Percentiles rank a stretch among this genome's conserved stretches.
phyloP scores from a whole-genome alignment of 495 filamentous ascomycete species.

The Terfezia claveryi region DNA sequence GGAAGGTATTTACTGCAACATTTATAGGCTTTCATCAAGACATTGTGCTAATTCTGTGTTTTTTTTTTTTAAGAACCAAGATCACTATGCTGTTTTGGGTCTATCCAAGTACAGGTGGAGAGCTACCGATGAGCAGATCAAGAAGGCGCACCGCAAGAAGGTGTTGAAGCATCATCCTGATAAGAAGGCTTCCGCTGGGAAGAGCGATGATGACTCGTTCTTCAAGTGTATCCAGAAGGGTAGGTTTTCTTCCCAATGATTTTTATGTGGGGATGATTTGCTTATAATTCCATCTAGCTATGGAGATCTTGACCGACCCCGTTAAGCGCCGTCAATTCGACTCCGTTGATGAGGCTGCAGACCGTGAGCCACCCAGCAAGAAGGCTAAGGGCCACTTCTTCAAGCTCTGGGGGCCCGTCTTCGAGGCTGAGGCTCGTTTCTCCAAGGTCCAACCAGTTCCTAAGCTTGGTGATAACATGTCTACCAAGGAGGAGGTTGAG shows the following conservation, averaged over 20 bases:
- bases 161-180: slow-evolving; percentile 95
- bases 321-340: slow-evolving; percentile 88
- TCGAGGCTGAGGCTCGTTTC: slow-evolving; percentile 81
- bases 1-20: slow-evolving; percentile 49
- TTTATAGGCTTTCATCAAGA: neutral
- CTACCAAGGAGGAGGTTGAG: slow-evolving; percentile 70
- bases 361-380: slow-evolving; percentile 77
- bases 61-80: slow-evolving; percentile 46
- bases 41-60: slow-evolving; percentile 14
- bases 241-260: neutral
- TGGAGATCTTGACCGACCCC: slow-evolving; percentile 78
- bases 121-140: slow-evolving; percentile 94
- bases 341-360: slow-evolving; percentile 80
- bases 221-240: slow-evolving; percentile 99
- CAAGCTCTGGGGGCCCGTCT: slow-evolving; percentile 74
- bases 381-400: slow-evolving; percentile 83
- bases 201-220: slow-evolving; percentile 84
- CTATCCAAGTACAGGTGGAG: slow-evolving; percentile 73
- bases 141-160: slow-evolving; percentile 96
- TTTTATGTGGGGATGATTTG: neutral
- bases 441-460: slow-evolving; percentile 76
- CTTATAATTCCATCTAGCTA: slow-evolving; percentile 24
- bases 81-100: slow-evolving; percentile 94
- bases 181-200: slow-evolving; percentile 65
- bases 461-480: slow-evolving; percentile 60